A percentile compares a stretch with the other conserved stretches of the same genome.
Conservation (phyloP, 331 rosid species). For the Rosa hybrid region DNA sequence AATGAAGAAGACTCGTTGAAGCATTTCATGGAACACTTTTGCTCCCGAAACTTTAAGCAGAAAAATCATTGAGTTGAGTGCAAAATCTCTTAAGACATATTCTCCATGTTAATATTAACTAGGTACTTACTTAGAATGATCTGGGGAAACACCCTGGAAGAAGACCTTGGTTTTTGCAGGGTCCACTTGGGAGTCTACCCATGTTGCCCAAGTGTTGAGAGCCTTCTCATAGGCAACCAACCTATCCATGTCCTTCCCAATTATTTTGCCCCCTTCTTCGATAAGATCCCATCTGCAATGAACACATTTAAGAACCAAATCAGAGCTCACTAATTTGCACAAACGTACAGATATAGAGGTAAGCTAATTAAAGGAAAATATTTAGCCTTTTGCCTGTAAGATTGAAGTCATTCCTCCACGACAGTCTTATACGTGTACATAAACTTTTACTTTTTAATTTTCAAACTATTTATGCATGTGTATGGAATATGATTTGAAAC, state of each 20-base stretch:
- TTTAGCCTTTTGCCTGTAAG: no score
- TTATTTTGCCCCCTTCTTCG: conserved; percentile 1
- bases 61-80: neutral
- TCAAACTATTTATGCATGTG: neutral
- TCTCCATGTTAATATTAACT: neutral
- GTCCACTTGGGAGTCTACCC: conserved; percentile 57
- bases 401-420: neutral
- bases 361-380: neutral
- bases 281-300: conserved; percentile 26
- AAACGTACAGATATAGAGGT: neutral
- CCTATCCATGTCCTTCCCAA: conserved; percentile 20
- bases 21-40: neutral
- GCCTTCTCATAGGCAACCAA: conserved; percentile 23
- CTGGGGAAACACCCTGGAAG: conserved; percentile 89
- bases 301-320: neutral
- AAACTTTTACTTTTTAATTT: no score
- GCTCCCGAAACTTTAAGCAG: neutral
- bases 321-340: neutral
- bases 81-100: neutral
- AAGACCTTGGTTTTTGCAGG: conserved; percentile 47
- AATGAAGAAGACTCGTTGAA: neutral
- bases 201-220: conserved; percentile 46
- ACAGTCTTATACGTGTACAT: neutral
- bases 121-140: conserved; percentile 54
- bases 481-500: neutral